Conservation (phyloP, 2,329 filamentous ascomycete species). For the Cordyceps fumosorosea region DNA sequence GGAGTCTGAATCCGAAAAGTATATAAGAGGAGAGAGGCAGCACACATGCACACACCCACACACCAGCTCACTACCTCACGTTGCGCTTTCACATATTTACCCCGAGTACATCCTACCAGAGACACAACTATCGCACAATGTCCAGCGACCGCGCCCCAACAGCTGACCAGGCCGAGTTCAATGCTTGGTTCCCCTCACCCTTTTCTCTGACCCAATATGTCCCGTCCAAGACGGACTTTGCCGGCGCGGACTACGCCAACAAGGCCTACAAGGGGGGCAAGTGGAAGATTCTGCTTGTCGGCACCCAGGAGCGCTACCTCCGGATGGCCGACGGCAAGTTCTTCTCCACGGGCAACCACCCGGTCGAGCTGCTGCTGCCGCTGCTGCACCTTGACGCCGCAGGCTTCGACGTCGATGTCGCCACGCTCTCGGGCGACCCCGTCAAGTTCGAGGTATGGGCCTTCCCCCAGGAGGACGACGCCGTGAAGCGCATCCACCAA, state of each 20-base stretch:
- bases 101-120: not conserved
- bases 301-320: slow-evolving; percentile 19
- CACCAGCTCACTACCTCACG: not conserved
- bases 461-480: slow-evolving; percentile 20
- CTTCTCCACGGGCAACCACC: slow-evolving; percentile 20
- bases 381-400: slow-evolving; percentile 18
- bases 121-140: not conserved
- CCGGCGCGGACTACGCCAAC: slow-evolving; percentile 16
- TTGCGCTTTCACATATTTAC: not conserved
- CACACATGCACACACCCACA: not conserved
- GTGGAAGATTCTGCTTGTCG: slow-evolving; percentile 18
- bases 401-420: slow-evolving; percentile 18
- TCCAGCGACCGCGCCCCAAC: slow-evolving; percentile 15
- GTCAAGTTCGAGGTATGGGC: slow-evolving; percentile 21
- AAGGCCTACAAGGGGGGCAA: slow-evolving; percentile 16
- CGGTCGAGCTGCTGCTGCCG: slow-evolving; percentile 18
- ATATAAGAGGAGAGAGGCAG: not conserved
- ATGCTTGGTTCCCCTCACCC: slow-evolving; percentile 19
- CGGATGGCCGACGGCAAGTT: slow-evolving; percentile 17
- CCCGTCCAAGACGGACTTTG: slow-evolving; percentile 17
- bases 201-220: slow-evolving; percentile 18
- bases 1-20: too few relatives aligned
- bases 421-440: slow-evolving; percentile 17
- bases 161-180: slow-evolving; percentile 18
- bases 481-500: slow-evolving; percentile 20